Base-by-base conservation (phyloP, 1,139 yeast genomes). In the Wickerhamomyces sp. region DNA sequence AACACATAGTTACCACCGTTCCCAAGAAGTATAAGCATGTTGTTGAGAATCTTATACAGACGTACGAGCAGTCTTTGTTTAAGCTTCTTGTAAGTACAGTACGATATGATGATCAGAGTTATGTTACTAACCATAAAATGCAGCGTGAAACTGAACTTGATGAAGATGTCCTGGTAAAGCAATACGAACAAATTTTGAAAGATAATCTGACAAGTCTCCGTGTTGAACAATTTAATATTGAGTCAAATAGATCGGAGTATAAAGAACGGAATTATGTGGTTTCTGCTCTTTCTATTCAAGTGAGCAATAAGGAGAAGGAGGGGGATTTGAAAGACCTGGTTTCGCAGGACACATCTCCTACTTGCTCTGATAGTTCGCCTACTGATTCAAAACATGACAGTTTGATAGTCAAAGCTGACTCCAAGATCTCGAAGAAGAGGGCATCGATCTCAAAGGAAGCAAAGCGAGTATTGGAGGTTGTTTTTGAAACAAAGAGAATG, bases 401-500 rank as follows among this genome's bases (percentile, higher is more conserved):
- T 3, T 26, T 3, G 9, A 7, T 30, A 5, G 32, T 30, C 3
- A 20, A 30, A 15, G 7, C 24, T n/a, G 32, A 20, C 10, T 3
- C 16, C 7, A 19, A 30, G 17, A 19, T 14, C n/a, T 21, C 33
- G 5, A 39, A 28, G 26, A 42, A 37, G 26, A 37, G 51, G 24
- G 38, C 43, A 2, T 27, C 37, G 1, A 46, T 52, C 4, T 31
- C 55, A 4, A 43, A 34, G 15, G 45, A 42, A 7, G 28, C 46
- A 2, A 43, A 35, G n/a, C 30, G n/a, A 1, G 27, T 50, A 5
- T 28, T 53, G 19, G 56, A 52, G 29, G 32, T 30, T 7, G 44
- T 43, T 1, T 53, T 53, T 22, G 28, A 37, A 16, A 35, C 40
- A 3, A 53, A 45, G 15, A 27, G 48, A 16, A 25, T 52, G 7